A percentile compares a stretch with the other conserved stretches of the same genome.
Conservation (phyloP, 2,329 filamentous ascomycete genomes). For the Lanzia echinophila region DNA sequence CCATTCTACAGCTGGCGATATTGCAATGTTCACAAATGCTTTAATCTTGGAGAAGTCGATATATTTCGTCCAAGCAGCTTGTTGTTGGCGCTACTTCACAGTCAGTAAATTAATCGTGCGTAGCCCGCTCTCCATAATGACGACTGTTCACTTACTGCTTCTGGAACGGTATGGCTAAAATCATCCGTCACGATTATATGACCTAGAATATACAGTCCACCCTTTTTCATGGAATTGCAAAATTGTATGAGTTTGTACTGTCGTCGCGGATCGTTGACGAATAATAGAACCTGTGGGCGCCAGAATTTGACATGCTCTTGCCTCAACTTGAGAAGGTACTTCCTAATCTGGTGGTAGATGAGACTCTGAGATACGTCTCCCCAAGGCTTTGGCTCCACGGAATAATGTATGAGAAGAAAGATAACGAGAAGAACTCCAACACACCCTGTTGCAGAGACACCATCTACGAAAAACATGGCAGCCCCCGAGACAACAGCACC, state of each 20-base stretch:
- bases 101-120: neutral
- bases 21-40: slow-evolving; percentile 80
- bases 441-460: slow-evolving; percentile 69
- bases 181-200: slow-evolving; percentile 84
- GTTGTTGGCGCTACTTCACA: slow-evolving; percentile 53
- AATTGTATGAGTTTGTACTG: slow-evolving; percentile 84
- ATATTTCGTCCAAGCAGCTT: slow-evolving; percentile 73
- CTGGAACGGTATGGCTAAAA: slow-evolving; percentile 70
- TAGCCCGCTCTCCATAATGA: neutral
- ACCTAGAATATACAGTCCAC: slow-evolving; percentile 71
- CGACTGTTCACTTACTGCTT: slow-evolving; percentile 42
- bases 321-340: slow-evolving; percentile 74
- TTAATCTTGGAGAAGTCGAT: slow-evolving; percentile 84
- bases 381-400: slow-evolving; percentile 80
- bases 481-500: slow-evolving; percentile 70
- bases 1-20: slow-evolving; percentile 79
- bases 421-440: slow-evolving; percentile 68
- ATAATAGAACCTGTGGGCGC: slow-evolving; percentile 78
- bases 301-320: slow-evolving; percentile 93
- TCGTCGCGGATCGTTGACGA: slow-evolving; percentile 75
- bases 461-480: slow-evolving; percentile 88
- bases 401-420: slow-evolving; percentile 80
- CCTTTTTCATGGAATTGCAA: slow-evolving; percentile 87
- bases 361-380: slow-evolving; percentile 84
- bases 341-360: slow-evolving; percentile 83